These are phyloP conservation scores for Sutorius eximius DNA, from an alignment of 1,284 basidiomycete species.

Conservation along the genomic window DNA sequence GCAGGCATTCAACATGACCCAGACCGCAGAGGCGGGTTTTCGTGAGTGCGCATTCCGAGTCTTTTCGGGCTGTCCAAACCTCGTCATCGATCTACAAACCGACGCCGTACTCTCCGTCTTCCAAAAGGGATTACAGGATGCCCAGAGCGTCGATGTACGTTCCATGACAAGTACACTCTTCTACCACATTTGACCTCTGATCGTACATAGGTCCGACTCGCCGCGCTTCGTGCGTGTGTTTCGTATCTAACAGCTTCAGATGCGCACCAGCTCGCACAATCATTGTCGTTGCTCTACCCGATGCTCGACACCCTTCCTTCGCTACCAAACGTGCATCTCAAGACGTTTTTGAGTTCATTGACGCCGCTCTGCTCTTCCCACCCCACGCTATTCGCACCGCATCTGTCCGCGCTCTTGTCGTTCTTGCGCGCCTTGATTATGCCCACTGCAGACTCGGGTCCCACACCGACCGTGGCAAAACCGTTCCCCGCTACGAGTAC, in stretches of 20 bases:
- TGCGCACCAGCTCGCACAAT: constrained; percentile 53
- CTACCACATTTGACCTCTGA: not conserved
- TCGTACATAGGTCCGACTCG: constrained; percentile 46
- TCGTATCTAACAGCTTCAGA: constrained; percentile 63
- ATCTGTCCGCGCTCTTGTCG: constrained; percentile 59
- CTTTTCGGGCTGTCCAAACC: constrained; percentile 67
- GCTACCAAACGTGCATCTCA: constrained; percentile 53
- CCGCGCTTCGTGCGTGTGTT: constrained; percentile 58
- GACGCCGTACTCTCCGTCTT: constrained; percentile 64
- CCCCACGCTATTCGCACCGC: constrained; percentile 66
- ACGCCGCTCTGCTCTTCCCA: constrained; percentile 70
- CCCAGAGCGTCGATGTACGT: constrained; percentile 59
- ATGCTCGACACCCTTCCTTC: constrained; percentile 66
- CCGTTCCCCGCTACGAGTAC: constrained; percentile 52
- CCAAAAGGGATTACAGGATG: constrained; percentile 63
- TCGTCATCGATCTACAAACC: constrained; percentile 70
- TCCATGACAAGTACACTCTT: not conserved
- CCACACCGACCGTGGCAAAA: constrained; percentile 69
- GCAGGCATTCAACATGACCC: constrained; percentile 65
- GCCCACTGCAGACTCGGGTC: constrained; percentile 63
- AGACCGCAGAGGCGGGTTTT: constrained; percentile 40
- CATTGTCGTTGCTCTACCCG: constrained; percentile 56
- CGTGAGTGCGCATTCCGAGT: constrained; percentile 55
- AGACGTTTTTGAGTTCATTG: constrained; percentile 65
- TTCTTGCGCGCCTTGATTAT: constrained; percentile 68